Percentiles rank a stretch among this genome's conserved stretches.
phyloP scores from a whole-genome alignment of 352 stramenopile species.

The Phytophthora cactorum region DNA sequence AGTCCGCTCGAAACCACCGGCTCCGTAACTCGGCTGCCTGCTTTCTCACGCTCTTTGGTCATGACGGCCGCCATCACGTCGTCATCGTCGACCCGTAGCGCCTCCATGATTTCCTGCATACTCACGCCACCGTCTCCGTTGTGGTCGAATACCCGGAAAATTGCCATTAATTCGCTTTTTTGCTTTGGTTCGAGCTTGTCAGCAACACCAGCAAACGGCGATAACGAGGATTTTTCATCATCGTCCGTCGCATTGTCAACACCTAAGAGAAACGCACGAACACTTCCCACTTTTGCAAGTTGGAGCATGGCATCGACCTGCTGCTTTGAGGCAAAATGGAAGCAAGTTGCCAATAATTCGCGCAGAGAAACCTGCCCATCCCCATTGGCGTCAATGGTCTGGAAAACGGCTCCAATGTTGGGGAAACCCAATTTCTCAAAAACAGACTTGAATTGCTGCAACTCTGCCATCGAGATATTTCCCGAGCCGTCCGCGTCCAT shows the following conservation, averaged over 20 bases:
- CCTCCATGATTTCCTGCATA: slow-evolving; percentile 79
- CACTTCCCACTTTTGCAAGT: slow-evolving; percentile 69
- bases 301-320: slow-evolving; percentile 76
- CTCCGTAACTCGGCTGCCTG: slow-evolving; percentile 4
- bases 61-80: slow-evolving; percentile 57
- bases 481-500: slow-evolving; percentile 77
- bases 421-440: slow-evolving; percentile 75
- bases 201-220: neutral
- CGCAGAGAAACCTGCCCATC: slow-evolving; percentile 62
- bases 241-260: neutral
- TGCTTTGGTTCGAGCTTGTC: slow-evolving; percentile 40
- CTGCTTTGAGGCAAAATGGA: slow-evolving; percentile 63
- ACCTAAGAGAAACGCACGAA: slow-evolving; percentile 50
- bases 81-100: slow-evolving; percentile 69
- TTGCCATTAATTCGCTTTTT: slow-evolving; percentile 53
- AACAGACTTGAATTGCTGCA: slow-evolving; percentile 61
- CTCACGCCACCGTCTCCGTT: slow-evolving; percentile 69
- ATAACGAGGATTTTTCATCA: neutral
- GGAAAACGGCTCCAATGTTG: slow-evolving; percentile 68
- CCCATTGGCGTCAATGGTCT: slow-evolving; percentile 73
- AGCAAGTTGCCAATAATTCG: slow-evolving; percentile 70
- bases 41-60: slow-evolving; percentile 39
- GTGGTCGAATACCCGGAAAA: slow-evolving; percentile 79
- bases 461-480: slow-evolving; percentile 54
- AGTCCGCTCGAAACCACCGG: slow-evolving; percentile 44